Evolutionary conservation across 139 green algal species (phyloP).

Genomic region (Chlorella ohadii): DNA sequence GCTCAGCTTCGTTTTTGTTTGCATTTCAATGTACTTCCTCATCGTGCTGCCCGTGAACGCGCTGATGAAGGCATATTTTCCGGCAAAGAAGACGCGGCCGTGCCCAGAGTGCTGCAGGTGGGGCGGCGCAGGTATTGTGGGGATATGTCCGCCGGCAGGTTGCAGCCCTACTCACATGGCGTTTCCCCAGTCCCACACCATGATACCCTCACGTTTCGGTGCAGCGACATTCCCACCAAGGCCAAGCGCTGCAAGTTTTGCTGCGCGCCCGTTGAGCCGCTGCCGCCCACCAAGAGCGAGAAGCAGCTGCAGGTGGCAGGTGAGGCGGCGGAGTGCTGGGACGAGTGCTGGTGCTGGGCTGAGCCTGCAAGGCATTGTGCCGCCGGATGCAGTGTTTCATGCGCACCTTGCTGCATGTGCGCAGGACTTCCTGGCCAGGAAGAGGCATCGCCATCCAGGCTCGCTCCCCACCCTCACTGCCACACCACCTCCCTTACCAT

Average conservation of each 20-base stretch:
- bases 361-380: too few species aligned
- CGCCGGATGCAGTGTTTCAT: too few species aligned
- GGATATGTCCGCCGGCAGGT: too few species aligned
- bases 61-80: not conserved
- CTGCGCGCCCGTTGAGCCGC: not conserved
- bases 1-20: not conserved
- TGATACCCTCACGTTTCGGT: not conserved
- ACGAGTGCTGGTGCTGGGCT: too few species aligned
- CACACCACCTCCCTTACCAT: too few species aligned
- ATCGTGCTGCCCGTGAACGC: not conserved
- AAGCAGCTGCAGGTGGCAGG: not conserved
- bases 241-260: slow-evolving; percentile 12
- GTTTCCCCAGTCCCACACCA: not conserved
- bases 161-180: not conserved
- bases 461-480: too few species aligned
- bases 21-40: not conserved
- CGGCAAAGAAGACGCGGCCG: not conserved
- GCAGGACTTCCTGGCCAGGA: too few species aligned
- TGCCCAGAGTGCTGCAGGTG: not conserved
- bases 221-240: not conserved
- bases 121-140: not conserved
- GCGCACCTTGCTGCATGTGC: not conserved
- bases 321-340: not conserved
- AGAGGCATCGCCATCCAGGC: too few species aligned
- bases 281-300: not conserved